These are phyloP conservation scores for Tetradesmus obliquus DNA, from an alignment of 139 green algal genomes.

Conservation along the genomic window DNA sequence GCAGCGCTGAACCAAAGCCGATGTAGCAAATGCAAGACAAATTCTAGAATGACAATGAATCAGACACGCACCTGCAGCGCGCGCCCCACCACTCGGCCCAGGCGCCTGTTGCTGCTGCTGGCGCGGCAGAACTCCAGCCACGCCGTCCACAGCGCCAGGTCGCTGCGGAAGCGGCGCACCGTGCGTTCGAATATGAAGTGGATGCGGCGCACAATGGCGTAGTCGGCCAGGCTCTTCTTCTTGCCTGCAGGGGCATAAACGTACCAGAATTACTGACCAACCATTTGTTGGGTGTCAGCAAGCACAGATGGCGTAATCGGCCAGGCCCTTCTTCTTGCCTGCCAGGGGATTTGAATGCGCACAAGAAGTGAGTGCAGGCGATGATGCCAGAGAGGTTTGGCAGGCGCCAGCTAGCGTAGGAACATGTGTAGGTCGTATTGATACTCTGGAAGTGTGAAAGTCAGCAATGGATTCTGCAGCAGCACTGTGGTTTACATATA, in stretches of 20 bases:
- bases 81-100: slow-evolving; percentile 63
- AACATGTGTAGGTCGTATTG: no score
- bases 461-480: no score
- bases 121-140: slow-evolving; percentile 88
- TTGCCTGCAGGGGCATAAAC: slow-evolving; percentile 31
- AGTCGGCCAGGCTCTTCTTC: slow-evolving; percentile 75
- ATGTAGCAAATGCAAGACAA: no score
- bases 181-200: slow-evolving; percentile 95
- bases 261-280: no score
- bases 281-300: background rate
- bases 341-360: background rate
- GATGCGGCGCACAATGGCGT: slow-evolving; percentile 75
- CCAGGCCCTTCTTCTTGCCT: slow-evolving; percentile 66
- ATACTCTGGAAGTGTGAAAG: no score
- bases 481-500: no score
- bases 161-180: slow-evolving; percentile 87
- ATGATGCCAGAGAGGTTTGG: no score
- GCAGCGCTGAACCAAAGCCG: no score
- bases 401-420: no score
- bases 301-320: slow-evolving; percentile 70
- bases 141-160: slow-evolving; percentile 87
- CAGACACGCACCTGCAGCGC: slow-evolving; percentile 54
- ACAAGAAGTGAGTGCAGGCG: no score
- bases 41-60: no score
- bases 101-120: slow-evolving; percentile 67